phyloP scores from a whole-genome alignment of 805 yeast species.

The Cyberlindnera lachancei region DNA sequence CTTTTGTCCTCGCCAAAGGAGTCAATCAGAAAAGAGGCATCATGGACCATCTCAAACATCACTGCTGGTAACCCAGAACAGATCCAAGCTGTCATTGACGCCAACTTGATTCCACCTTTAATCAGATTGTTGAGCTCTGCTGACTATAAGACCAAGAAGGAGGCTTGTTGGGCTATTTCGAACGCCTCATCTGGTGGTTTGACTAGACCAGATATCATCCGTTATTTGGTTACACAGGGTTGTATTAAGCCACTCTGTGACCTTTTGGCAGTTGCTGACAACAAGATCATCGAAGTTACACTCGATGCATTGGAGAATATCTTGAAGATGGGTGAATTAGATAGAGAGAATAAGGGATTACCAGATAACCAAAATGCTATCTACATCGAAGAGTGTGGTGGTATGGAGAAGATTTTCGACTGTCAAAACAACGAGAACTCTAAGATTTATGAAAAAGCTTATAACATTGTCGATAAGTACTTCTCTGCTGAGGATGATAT shows the following conservation, averaged over 20 bases:
- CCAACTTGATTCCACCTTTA: conserved; percentile 87
- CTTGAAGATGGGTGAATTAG: conserved; percentile 88
- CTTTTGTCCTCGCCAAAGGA: conserved; percentile 82
- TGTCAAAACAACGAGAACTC: conserved; percentile 91
- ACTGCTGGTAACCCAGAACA: conserved; percentile 96
- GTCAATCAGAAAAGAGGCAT: conserved; percentile 91
- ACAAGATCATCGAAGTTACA: conserved; percentile 88
- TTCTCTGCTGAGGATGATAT: conserved; percentile 75
- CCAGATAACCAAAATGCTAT: conserved; percentile 80
- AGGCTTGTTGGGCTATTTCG: conserved; percentile 99
- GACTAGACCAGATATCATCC: conserved; percentile 84
- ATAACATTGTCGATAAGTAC: conserved; percentile 81
- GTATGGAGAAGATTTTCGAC: conserved; percentile 91
- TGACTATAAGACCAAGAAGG: conserved; percentile 94
- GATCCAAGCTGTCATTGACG: conserved; percentile 93
- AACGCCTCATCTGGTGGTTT: conserved; percentile 97
- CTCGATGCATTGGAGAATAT: conserved; percentile 93
- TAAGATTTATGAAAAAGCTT: conserved; percentile 87
- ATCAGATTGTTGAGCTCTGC: conserved; percentile 74
- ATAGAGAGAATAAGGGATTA: conserved; percentile 67
- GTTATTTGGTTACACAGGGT: conserved; percentile 89
- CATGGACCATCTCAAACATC: conserved; percentile 98
- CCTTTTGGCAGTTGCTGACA: conserved; percentile 78
- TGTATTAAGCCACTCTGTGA: conserved; percentile 97
- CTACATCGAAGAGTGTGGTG: conserved; percentile 96